phyloP scores from a whole-genome alignment of 73 alveolate species.

The Paramecium sexaurelia region DNA sequence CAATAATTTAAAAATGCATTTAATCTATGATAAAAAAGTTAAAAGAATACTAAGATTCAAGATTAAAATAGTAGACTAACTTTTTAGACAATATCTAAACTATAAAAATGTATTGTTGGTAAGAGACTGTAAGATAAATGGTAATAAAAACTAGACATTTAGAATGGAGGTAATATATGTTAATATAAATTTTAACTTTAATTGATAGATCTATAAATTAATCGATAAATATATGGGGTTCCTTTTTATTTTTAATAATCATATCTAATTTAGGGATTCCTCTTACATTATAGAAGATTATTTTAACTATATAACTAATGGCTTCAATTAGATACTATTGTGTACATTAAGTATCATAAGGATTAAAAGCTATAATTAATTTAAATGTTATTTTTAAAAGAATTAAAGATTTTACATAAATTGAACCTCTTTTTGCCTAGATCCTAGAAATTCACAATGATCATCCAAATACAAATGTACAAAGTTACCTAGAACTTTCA shows the following conservation, averaged over 20 bases:
- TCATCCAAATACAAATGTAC: not conserved
- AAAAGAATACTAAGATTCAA: slow-evolving; percentile 37
- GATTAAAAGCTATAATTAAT: slow-evolving; percentile 12
- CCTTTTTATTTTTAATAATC: slow-evolving; percentile 18
- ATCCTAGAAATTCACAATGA: not conserved
- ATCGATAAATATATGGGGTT: slow-evolving; percentile 23
- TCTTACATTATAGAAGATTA: not conserved
- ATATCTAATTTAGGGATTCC: not conserved
- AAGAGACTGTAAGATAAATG: not conserved
- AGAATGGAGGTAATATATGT: slow-evolving; percentile 29
- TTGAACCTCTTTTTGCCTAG: not conserved
- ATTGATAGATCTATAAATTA: slow-evolving; percentile 36
- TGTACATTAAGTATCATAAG: slow-evolving; percentile 22
- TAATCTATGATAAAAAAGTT: not conserved
- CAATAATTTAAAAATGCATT: not conserved
- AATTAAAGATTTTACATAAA: not conserved
- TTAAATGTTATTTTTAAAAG: not conserved
- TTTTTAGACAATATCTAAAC: slow-evolving; percentile 62
- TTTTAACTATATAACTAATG: not conserved
- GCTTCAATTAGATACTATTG: slow-evolving; percentile 3
- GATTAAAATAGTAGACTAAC: slow-evolving; percentile 48
- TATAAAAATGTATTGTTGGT: slow-evolving; percentile 71
- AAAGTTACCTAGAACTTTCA: not conserved
- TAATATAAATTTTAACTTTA: not conserved
- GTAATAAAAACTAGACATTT: slow-evolving; percentile 27